These are phyloP conservation scores for Epichloe coenophiala DNA, from an alignment of 2,329 filamentous ascomycete species.

Conservation along the genomic window DNA sequence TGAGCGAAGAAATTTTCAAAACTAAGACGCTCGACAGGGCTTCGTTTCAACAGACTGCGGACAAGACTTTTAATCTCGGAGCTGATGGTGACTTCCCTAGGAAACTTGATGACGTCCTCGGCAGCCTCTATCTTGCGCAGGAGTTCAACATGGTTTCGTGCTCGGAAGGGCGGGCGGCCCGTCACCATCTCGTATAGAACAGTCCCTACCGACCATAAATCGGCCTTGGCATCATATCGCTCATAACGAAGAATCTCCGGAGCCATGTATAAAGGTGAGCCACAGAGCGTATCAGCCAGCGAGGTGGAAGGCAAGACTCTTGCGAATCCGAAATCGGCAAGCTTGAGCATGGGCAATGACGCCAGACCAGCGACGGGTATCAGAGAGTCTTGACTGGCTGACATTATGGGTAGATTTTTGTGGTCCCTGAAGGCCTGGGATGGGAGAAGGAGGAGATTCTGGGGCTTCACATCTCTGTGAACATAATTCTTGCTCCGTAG, in stretches of 20 bases:
- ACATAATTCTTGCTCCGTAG: slow-evolving; percentile 75
- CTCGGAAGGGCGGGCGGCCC: slow-evolving; percentile 80
- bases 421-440: slow-evolving; percentile 56
- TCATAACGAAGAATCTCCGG: slow-evolving; percentile 95
- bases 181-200: slow-evolving; percentile 93
- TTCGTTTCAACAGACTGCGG: slow-evolving; percentile 68
- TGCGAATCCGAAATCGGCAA: slow-evolving; percentile 98
- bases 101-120: slow-evolving; percentile 76
- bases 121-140: slow-evolving; percentile 82
- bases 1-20: slow-evolving; percentile 80
- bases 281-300: slow-evolving; percentile 89
- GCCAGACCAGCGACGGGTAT: slow-evolving; percentile 68
- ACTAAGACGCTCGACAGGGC: slow-evolving; percentile 69
- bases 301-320: slow-evolving; percentile 81
- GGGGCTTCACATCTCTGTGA: slow-evolving; percentile 93
- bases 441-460: slow-evolving; percentile 84
- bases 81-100: slow-evolving; percentile 59
- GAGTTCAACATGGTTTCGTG: slow-evolving; percentile 87
- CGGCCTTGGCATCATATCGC: slow-evolving; percentile 92
- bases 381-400: slow-evolving; percentile 64
- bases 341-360: slow-evolving; percentile 88
- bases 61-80: slow-evolving; percentile 71
- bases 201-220: slow-evolving; percentile 94
- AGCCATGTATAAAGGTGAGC: slow-evolving; percentile 96
- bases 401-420: slow-evolving; percentile 46